Base-by-base conservation (phyloP, 2,329 filamentous ascomycete genomes). In the Hypoxylon sp. region DNA sequence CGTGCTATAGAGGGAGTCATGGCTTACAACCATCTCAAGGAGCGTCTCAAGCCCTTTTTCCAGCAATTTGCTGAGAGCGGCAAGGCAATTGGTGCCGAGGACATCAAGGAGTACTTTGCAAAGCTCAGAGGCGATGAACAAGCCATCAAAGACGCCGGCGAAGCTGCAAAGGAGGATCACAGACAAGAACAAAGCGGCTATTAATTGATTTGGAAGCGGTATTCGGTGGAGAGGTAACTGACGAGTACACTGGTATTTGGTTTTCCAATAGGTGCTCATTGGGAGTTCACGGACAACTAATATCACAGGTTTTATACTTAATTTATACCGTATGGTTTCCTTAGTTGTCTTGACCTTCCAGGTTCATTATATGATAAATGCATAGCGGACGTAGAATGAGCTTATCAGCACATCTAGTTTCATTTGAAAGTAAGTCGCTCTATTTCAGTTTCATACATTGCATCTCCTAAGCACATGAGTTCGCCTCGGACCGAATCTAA, bases 41-140 rank as follows among this genome's bases (percentile, higher is more conserved):
- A 98, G 75, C 94, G 95, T 76, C 88, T 99, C n/a, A 97, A 95
- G 83, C 90, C 90, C 0, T 98, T 99, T 77, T 88, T 99, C 74
- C 89, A 94, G 79, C 91, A 96, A 45, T 99, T 97, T 77, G 96
- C 96, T 0, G 93, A 97, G 76, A 96, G 91, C 68, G 95, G 95
- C 0, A 83, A 92, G 78, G 90, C 92, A 0, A 94, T 99, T 21
- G 90, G 93, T 1, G 95, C 95, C 0, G 96, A 99, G 76, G 94
- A 98, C 79, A 96, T 99, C 79, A 99, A 97, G 79, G 88, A 88
- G 1, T 97, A 97, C 78, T 99, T 99, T 85, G 95, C 95, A 54
- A 95, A 96, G 81, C 80, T 99, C 71, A 87, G 96, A 68, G 96
- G 96, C 63, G 96, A 98, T 78, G 92, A 93, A 46, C 82, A 91